phyloP scores from a whole-genome alignment of 2,329 filamentous ascomycete species.

The Emericellopsis atlantica region DNA sequence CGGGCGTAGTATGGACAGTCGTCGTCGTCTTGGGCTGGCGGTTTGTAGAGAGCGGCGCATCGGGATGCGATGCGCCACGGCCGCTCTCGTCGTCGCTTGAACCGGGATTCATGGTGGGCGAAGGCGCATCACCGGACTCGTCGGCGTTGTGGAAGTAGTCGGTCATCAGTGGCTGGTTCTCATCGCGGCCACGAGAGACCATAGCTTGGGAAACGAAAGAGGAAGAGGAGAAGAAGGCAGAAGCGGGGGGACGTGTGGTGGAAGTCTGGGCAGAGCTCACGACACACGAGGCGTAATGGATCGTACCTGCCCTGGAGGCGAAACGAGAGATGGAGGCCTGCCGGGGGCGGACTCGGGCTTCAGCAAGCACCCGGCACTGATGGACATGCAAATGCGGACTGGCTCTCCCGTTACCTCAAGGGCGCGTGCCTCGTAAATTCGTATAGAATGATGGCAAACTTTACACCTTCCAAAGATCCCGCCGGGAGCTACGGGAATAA shows the following conservation, averaged over 20 bases:
- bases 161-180: constrained; percentile 26
- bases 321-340: no score
- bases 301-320: no score
- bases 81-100: not conserved
- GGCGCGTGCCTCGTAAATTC: no score
- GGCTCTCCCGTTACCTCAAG: no score
- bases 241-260: not conserved
- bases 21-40: not conserved
- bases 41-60: constrained; percentile 23
- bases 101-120: not conserved
- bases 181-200: constrained; percentile 14
- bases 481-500: no score
- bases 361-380: no score
- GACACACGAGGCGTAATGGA: no score
- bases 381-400: no score
- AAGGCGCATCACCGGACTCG: constrained; percentile 3
- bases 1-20: not conserved
- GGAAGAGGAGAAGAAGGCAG: not conserved
- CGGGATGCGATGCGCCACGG: constrained; percentile 17
- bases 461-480: no score
- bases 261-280: no score
- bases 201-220: constrained; percentile 9
- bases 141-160: constrained; percentile 17
- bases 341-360: no score
- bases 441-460: no score